These are phyloP conservation scores for Metarhizium brunneum DNA, from an alignment of 2,329 filamentous ascomycete genomes.

Conservation along the genomic window DNA sequence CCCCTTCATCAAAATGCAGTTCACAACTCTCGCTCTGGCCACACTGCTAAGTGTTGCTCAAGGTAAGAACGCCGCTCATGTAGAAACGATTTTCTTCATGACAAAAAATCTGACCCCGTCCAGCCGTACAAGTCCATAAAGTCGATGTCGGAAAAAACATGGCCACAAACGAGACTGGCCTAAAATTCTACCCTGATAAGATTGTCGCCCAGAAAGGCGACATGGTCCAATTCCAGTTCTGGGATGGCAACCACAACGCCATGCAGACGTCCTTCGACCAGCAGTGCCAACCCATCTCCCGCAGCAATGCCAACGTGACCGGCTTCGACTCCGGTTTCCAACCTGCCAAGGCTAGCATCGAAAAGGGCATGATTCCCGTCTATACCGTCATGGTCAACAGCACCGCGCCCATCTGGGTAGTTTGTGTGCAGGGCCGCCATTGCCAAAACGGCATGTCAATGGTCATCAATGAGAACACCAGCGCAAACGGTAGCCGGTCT, in stretches of 20 bases:
- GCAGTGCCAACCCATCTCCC: slow-evolving; percentile 55
- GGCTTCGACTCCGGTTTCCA: slow-evolving; percentile 63
- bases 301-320: slow-evolving; percentile 38
- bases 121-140: slow-evolving; percentile 44
- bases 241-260: slow-evolving; percentile 65
- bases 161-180: slow-evolving; percentile 36
- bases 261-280: slow-evolving; percentile 67
- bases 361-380: slow-evolving; percentile 47
- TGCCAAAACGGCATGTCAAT: slow-evolving; percentile 68
- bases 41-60: slow-evolving; percentile 38
- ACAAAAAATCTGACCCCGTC: not conserved
- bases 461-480: slow-evolving; percentile 61
- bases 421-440: slow-evolving; percentile 66
- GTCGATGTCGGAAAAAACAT: slow-evolving; percentile 51
- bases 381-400: slow-evolving; percentile 64
- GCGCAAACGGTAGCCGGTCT: slow-evolving; percentile 42
- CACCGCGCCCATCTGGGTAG: slow-evolving; percentile 67
- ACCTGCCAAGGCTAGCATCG: slow-evolving; percentile 45
- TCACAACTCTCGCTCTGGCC: slow-evolving; percentile 36
- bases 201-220: slow-evolving; percentile 54
- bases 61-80: slow-evolving; percentile 23
- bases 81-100: not conserved
- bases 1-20: slow-evolving; percentile 38
- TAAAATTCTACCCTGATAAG: slow-evolving; percentile 58
- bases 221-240: slow-evolving; percentile 60